A percentile compares a stretch with the other conserved stretches of the same genome.
phyloP scores from a whole-genome alignment of 2,329 filamentous ascomycete genomes.

The Fusarium succisae region DNA sequence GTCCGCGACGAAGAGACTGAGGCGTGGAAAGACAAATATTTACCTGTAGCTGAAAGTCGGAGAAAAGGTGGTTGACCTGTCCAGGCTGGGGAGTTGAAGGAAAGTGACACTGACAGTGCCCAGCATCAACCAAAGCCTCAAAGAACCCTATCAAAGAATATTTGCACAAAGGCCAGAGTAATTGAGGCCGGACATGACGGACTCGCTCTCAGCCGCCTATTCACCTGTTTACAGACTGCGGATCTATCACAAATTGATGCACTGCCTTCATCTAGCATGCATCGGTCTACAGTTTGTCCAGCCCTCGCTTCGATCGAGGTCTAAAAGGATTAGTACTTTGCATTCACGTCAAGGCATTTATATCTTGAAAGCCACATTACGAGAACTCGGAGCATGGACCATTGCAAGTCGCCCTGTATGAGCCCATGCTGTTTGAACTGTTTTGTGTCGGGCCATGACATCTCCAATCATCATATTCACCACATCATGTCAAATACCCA shows the following conservation, averaged over 20 bases:
- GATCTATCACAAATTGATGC: not conserved
- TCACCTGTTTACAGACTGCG: not conserved
- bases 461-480: accelerated
- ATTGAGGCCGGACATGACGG: not conserved
- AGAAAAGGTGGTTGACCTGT: not conserved
- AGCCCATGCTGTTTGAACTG: accelerated
- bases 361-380: too few relatives aligned
- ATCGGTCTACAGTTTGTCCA: too few relatives aligned
- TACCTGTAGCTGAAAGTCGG: too few relatives aligned
- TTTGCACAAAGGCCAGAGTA: accelerated
- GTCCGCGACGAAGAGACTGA: not conserved
- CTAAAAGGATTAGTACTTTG: accelerated
- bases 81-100: not conserved
- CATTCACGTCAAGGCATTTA: accelerated
- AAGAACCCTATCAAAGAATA: accelerated
- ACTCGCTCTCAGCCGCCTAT: not conserved
- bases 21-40: not conserved
- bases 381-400: accelerated
- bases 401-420: accelerated
- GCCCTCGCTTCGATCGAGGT: not conserved
- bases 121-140: accelerated
- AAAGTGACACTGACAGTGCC: not conserved
- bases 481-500: not conserved
- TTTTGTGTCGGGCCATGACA: not conserved
- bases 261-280: too few relatives aligned